Conservation (phyloP, 495 filamentous ascomycete genomes). For the Evernia prunastri region DNA sequence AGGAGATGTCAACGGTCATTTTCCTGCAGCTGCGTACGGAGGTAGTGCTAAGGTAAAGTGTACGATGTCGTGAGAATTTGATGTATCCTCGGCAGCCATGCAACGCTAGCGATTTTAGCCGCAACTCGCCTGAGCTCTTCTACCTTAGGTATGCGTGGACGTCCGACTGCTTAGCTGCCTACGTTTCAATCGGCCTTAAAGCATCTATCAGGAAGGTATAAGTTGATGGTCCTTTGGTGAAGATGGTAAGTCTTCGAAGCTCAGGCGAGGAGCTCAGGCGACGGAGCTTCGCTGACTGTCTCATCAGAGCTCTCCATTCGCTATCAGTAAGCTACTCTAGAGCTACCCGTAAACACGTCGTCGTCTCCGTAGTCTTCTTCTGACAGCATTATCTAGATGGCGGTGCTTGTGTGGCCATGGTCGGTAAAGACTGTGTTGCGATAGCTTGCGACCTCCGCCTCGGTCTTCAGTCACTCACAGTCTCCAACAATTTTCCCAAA, state of each 20-base stretch:
- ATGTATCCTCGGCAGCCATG: background rate
- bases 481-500: constrained; percentile 99
- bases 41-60: no score
- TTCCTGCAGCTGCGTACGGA: background rate
- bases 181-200: background rate
- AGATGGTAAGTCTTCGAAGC: constrained; percentile 17
- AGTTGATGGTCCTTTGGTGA: background rate
- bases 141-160: constrained; percentile 18
- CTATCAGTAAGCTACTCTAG: constrained; percentile 66
- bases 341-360: background rate
- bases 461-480: constrained; percentile 89
- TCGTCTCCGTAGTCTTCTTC: constrained; percentile 10
- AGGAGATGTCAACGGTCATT: background rate
- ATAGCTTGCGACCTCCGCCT: constrained; percentile 98
- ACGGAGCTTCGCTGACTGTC: constrained; percentile 8
- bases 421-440: constrained; percentile 98
- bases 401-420: constrained; percentile 95
- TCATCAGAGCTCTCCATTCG: constrained; percentile 67
- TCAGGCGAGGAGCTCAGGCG: background rate
- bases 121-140: background rate
- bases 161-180: background rate
- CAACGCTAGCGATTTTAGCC: constrained; percentile 3
- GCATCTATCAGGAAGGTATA: background rate
- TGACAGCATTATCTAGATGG: constrained; percentile 58
- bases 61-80: no score